Conservation (phyloP, 2,329 filamentous ascomycete species). For the Ophiostoma populinum region DNA sequence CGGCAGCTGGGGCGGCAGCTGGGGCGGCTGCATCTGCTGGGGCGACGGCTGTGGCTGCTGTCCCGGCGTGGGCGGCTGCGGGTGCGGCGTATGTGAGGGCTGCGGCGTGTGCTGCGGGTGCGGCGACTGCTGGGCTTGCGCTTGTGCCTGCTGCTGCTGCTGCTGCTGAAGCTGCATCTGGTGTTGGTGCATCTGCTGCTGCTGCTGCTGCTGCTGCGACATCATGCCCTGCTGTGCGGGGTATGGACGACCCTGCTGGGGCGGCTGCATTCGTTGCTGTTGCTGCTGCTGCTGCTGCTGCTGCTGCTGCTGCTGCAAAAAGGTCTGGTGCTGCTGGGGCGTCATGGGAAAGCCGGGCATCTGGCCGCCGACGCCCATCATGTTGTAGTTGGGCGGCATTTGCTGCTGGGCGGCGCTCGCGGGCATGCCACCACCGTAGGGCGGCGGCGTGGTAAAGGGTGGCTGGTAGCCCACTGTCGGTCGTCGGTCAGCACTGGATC, state of each 20-base stretch:
- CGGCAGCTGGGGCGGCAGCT: conserved; percentile 11
- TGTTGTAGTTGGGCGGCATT: conserved; percentile 31
- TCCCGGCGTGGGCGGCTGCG: conserved; percentile 2
- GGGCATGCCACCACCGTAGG: conserved; percentile 36
- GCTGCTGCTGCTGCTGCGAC: conserved; percentile 21
- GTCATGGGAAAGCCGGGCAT: conserved; percentile 41
- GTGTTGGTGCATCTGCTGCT: conserved; percentile 14
- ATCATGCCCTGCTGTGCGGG: conserved; percentile 12
- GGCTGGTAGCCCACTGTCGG: conserved; percentile 43
- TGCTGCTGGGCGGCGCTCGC: conserved; percentile 31
- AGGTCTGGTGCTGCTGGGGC: conserved; percentile 23
- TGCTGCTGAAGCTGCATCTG: conserved; percentile 15
- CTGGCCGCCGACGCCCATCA: conserved; percentile 28
- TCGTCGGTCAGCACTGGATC: conserved; percentile 3
- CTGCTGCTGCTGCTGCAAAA: conserved; percentile 16
- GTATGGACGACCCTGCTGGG: too few species aligned
- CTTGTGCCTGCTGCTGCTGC: conserved; percentile 15
- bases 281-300: conserved; percentile 16
- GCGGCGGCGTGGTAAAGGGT: conserved; percentile 38
- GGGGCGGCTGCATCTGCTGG: conserved; percentile 18
- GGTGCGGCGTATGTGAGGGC: conserved; percentile 9
- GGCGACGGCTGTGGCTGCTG: conserved; percentile 17
- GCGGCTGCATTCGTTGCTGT: too few species aligned
- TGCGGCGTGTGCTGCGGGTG: conserved; percentile 19
- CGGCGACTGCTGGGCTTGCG: conserved; percentile 20